These are phyloP conservation scores for Schizophyllum amplum DNA, from an alignment of 1,284 basidiomycete genomes.

Conservation along the genomic window DNA sequence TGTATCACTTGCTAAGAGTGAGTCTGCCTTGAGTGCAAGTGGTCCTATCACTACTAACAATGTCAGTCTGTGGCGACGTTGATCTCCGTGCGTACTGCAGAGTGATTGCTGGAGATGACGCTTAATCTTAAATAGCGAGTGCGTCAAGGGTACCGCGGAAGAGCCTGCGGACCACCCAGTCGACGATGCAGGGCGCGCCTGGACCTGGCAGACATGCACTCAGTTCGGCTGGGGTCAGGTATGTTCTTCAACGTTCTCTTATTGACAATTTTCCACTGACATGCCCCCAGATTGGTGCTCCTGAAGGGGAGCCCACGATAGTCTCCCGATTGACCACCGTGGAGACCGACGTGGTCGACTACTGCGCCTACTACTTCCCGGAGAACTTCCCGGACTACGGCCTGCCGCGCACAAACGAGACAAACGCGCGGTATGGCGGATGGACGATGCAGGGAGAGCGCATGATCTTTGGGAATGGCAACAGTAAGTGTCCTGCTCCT, in stretches of 20 bases:
- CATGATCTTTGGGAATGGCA: constrained; percentile 61
- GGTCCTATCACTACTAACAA: too few relatives aligned
- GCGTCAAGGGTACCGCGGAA: constrained; percentile 44
- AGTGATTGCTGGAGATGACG: neutral
- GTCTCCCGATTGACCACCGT: constrained; percentile 32
- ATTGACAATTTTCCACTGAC: neutral
- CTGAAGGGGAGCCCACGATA: constrained; percentile 37
- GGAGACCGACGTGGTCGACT: constrained; percentile 28
- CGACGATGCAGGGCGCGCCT: constrained; percentile 43
- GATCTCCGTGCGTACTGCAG: neutral
- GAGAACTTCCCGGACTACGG: constrained; percentile 34
- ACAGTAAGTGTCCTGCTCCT: constrained; percentile 32
- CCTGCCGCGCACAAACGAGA: constrained; percentile 27
- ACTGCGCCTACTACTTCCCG: constrained; percentile 50
- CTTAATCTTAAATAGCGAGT: neutral
- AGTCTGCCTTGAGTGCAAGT: too few relatives aligned
- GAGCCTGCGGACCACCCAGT: constrained; percentile 40
- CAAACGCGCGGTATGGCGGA: constrained; percentile 45
- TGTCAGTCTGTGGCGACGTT: neutral
- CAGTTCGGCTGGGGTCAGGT: constrained; percentile 57
- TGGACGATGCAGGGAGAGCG: constrained; percentile 49
- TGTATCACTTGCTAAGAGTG: too few relatives aligned
- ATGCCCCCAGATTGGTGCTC: constrained; percentile 37
- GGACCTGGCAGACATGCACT: constrained; percentile 35
- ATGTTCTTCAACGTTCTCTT: neutral